Evolutionary conservation across 2,329 filamentous ascomycete genomes (phyloP), one percentile per base, ranked within the genome.

Genomic region (Paecilomyces niveus): DNA sequence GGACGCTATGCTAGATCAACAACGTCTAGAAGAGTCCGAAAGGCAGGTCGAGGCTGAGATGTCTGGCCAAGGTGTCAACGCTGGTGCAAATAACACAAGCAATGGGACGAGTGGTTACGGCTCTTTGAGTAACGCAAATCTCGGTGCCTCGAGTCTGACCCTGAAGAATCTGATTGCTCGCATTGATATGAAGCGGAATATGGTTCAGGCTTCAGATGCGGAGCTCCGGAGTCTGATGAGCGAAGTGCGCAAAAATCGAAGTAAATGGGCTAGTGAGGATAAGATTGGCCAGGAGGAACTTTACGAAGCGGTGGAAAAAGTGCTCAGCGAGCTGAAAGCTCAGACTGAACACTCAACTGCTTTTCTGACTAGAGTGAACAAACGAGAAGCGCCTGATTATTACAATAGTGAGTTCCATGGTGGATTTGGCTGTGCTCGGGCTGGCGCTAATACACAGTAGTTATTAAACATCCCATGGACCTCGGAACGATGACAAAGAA

Each of bases 401-500:
- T 92, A 95, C 74, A 88, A 85, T 65, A 85, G 94, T 89, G 85
- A 87, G 86, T 76, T 22, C 33, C 51, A 11, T 24, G 31, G 21
- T 32, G 32, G 11, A 24, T n/a, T 32, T n/a, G 21, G 7, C 29
- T 35, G 33, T 26, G 21, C 29, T 55, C 21, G 45, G 29, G 8
- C 53, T 9, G 31, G n/a, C 62, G 55, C 64, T 74, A 60, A 72
- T 62, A 18, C 56, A n/a, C 24, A 53, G 60, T 70, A 92, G 88
- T 90, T 64, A 97, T 97, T 76, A 97, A 95, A 76, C 89, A 92
- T 53, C 94, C 94, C 1, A 99, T 99, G 94, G 94, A 99, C 72
- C 86, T 99, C 58, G 94, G 94, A 39, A 88, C 87, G 54, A 97
- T 99, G 92, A 96, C 95, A 62, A 99, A 99, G 79, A 99, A 97